phyloP scores from a whole-genome alignment of 768 basidiomycete species.

The Sistotremastrum suecicum region DNA sequence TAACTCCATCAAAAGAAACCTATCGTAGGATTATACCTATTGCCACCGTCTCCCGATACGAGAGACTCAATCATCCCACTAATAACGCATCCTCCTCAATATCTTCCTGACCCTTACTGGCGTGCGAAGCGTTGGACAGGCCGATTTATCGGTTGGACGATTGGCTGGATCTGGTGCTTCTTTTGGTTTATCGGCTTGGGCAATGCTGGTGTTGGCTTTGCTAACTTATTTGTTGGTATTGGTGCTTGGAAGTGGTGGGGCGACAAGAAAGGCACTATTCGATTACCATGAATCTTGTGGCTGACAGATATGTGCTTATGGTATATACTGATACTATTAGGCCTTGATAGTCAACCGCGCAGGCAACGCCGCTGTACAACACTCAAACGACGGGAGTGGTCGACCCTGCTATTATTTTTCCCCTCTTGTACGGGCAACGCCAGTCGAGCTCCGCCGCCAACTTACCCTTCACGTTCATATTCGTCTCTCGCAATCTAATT shows the following conservation, averaged over 20 bases:
- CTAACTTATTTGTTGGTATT: constrained; percentile 58
- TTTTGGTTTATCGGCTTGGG: constrained; percentile 68
- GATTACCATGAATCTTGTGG: too few relatives aligned
- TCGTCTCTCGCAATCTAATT: too few relatives aligned
- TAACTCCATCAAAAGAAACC: constrained; percentile 55
- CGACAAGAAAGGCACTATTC: too few relatives aligned
- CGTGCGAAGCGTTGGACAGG: constrained; percentile 50
- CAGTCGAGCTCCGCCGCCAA: too few relatives aligned
- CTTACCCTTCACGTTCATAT: too few relatives aligned
- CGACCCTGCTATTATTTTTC: too few relatives aligned
- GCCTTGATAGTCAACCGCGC: too few relatives aligned
- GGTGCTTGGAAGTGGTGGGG: constrained; percentile 32
- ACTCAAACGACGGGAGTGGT: too few relatives aligned
- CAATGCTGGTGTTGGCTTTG: constrained; percentile 49
- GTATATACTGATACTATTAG: too few relatives aligned
- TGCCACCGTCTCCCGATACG: constrained; percentile 33
- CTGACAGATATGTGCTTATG: too few relatives aligned
- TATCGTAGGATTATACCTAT: constrained; percentile 50
- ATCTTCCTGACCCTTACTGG: constrained; percentile 40
- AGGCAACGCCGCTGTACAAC: too few relatives aligned
- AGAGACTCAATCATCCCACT: constrained; percentile 13
- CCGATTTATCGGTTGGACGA: constrained; percentile 48
- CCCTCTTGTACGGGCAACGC: too few relatives aligned
- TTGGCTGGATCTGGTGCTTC: constrained; percentile 73
- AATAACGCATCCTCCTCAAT: constrained; percentile 21